Evolutionary conservation across 2,329 filamentous ascomycete species (phyloP).

Genomic region (Aspergillus tanneri): DNA sequence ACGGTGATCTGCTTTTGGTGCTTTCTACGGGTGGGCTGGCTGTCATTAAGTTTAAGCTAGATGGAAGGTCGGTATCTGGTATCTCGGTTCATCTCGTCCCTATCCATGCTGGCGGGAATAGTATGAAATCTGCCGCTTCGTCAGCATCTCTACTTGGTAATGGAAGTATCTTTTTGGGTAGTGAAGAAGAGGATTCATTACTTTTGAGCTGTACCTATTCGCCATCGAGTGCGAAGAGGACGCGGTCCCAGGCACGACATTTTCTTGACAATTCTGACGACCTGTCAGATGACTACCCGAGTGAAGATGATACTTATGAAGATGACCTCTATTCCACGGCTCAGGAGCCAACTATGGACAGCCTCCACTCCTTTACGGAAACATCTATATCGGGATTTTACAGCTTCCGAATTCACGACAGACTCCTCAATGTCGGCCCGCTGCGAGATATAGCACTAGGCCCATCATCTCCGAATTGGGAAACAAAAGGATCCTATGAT

Average conservation of each 20-base stretch:
- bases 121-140: constrained; percentile 64
- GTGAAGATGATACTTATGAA: constrained; percentile 60
- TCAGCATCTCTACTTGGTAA: constrained; percentile 68
- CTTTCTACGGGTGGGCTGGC: constrained; percentile 72
- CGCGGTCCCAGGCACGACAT: constrained; percentile 58
- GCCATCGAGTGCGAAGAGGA: constrained; percentile 59
- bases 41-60: constrained; percentile 77
- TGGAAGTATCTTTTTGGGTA: constrained; percentile 77
- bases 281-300: constrained; percentile 58
- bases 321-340: constrained; percentile 50
- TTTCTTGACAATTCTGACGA: constrained; percentile 50
- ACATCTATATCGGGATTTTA: constrained; percentile 54
- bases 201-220: constrained; percentile 77
- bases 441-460: constrained; percentile 74
- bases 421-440: constrained; percentile 73
- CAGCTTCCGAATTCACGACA: constrained; percentile 74
- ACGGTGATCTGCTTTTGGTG: constrained; percentile 80
- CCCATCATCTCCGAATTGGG: constrained; percentile 49
- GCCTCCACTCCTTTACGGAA: constrained; percentile 20
- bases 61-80: constrained; percentile 87
- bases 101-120: constrained; percentile 60
- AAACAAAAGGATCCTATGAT: constrained; percentile 47
- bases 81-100: constrained; percentile 69
- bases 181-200: constrained; percentile 76
- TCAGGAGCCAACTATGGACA: constrained; percentile 21